Conservation (phyloP, 805 yeast species). For the Isabelozyma heimii region DNA sequence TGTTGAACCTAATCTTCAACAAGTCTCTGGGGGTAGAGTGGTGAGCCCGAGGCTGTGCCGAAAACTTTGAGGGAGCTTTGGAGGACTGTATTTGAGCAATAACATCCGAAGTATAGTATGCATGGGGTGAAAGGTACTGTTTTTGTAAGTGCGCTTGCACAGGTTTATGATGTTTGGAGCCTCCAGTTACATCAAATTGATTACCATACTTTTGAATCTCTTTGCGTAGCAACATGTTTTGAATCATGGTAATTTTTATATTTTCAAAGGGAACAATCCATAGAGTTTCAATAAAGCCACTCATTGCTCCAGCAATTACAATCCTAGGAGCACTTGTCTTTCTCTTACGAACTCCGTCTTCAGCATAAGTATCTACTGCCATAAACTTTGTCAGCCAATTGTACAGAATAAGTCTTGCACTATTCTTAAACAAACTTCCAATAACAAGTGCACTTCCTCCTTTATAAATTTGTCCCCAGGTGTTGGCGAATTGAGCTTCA, state of each 20-base stretch:
- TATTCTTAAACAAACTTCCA: conserved; percentile 73
- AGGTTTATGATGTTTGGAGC: conserved; percentile 22
- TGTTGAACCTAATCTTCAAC: conserved; percentile 37
- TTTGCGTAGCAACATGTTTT: conserved; percentile 46
- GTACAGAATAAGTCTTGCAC: conserved; percentile 70
- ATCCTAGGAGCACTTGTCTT: conserved; percentile 75
- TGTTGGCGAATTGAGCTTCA: conserved; percentile 29
- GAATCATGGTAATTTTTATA: conserved; percentile 76
- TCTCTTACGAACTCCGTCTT: conserved; percentile 39
- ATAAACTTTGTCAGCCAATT: conserved; percentile 69
- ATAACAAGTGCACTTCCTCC: conserved; percentile 77
- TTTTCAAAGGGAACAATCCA: conserved; percentile 91
- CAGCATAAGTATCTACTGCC: conserved; percentile 43
- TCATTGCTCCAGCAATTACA: conserved; percentile 78
- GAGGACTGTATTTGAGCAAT: conserved; percentile 22
- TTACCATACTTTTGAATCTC: conserved; percentile 18
- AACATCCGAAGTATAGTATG: conserved; percentile 36
- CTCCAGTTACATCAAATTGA: conserved; percentile 26
- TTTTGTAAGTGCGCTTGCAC: conserved; percentile 20
- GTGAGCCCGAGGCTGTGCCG: conserved; percentile 7
- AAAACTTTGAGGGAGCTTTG: conserved; percentile 20
- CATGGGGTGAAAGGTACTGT: conserved; percentile 42
- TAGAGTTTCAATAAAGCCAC: conserved; percentile 79
- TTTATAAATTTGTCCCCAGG: conserved; percentile 34
- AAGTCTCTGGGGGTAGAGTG: conserved; percentile 14